Conservation (phyloP, 768 basidiomycete genomes). For the Auricularia auricula-judae region DNA sequence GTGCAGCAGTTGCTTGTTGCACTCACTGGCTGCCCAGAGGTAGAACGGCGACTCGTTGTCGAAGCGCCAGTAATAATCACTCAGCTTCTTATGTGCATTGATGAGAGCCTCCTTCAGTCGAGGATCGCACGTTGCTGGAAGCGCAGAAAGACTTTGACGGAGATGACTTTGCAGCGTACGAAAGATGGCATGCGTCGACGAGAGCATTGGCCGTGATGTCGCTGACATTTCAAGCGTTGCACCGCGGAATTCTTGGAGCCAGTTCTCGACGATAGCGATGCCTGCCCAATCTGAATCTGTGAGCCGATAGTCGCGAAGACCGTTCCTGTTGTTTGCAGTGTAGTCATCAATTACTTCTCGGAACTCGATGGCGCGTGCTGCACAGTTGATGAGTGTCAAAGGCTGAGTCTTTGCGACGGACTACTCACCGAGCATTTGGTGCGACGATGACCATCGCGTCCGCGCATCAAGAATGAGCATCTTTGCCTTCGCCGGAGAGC, state of each 20-base stretch:
- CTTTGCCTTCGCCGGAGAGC: not conserved
- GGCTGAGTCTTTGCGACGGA: not conserved
- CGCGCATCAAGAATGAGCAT: slow-evolving; percentile 14
- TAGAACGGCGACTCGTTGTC: slow-evolving; percentile 21
- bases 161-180: slow-evolving; percentile 22
- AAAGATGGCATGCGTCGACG: slow-evolving; percentile 23
- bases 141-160: slow-evolving; percentile 8
- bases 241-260: slow-evolving; percentile 19
- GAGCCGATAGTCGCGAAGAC: slow-evolving; percentile 13
- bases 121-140: slow-evolving; percentile 12
- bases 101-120: slow-evolving; percentile 14
- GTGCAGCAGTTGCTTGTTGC: not conserved
- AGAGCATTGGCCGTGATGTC: slow-evolving; percentile 21
- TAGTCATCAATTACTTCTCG: slow-evolving; percentile 11
- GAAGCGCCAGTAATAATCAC: slow-evolving; percentile 22
- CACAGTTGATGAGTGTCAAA: not conserved
- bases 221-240: slow-evolving; percentile 25
- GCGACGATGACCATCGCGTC: slow-evolving; percentile 2
- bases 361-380: slow-evolving; percentile 18
- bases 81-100: slow-evolving; percentile 21
- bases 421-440: slow-evolving; percentile 3
- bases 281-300: slow-evolving; percentile 18
- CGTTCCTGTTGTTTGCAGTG: slow-evolving; percentile 6
- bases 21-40: slow-evolving; percentile 19
- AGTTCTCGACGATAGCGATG: slow-evolving; percentile 13